phyloP scores from a whole-genome alignment of 768 basidiomycete genomes.

The Suillus americanus region DNA sequence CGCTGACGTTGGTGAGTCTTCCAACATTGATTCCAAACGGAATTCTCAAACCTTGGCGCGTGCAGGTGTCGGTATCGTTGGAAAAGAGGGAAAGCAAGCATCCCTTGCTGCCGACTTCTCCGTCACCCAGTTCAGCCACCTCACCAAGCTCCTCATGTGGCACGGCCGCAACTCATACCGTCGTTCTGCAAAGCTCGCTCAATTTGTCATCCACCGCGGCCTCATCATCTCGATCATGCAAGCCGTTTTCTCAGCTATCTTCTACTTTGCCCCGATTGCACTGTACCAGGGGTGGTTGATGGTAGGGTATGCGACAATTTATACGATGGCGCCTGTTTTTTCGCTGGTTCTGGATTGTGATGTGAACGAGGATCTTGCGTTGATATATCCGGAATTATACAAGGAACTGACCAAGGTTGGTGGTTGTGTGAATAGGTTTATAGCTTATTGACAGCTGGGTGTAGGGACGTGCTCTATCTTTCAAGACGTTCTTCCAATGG shows the following conservation, averaged over 20 bases:
- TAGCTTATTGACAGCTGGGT: constrained; percentile 6
- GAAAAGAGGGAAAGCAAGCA: constrained; percentile 98
- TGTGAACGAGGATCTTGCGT: constrained; percentile 91
- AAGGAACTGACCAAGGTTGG: constrained; percentile 94
- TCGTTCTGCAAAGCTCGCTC: constrained; percentile 94
- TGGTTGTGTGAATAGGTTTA: not conserved
- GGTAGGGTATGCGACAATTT: constrained; percentile 94
- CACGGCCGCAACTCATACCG: constrained; percentile 99
- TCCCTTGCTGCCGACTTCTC: constrained; percentile 99
- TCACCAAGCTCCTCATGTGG: constrained; percentile 97
- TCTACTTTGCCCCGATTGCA: constrained; percentile 94
- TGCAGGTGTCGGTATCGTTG: constrained; percentile 93
- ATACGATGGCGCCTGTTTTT: constrained; percentile 99
- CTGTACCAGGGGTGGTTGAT: constrained; percentile 98
- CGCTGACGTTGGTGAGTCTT: constrained; percentile 87
- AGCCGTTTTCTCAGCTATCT: constrained; percentile 91
- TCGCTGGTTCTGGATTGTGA: constrained; percentile 95
- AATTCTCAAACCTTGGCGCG: not conserved
- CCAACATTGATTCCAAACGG: not conserved
- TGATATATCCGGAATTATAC: constrained; percentile 96
- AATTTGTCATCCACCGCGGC: constrained; percentile 98
- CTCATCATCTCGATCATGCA: constrained; percentile 98
- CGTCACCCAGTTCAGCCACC: constrained; percentile 92
- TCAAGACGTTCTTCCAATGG: constrained; percentile 99
- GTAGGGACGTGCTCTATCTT: constrained; percentile 90